Evolutionary conservation across 2,329 filamentous ascomycete species (phyloP), one percentile per base, ranked within the genome.

Genomic region (Iodosphaeria phyllophila): DNA sequence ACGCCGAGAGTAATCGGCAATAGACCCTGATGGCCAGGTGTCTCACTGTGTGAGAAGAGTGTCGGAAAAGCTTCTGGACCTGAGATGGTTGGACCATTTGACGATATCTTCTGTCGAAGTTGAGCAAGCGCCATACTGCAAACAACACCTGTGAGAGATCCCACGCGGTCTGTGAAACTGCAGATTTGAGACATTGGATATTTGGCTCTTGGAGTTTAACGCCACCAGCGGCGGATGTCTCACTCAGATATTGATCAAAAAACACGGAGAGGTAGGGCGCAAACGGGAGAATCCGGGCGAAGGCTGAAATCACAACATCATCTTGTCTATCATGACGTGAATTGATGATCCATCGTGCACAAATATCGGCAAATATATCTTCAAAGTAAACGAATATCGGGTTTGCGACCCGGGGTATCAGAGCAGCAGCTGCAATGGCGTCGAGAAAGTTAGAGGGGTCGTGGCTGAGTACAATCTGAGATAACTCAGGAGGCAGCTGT

Each of bases 11-110:
- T 29, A 82, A 68, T 33, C 80, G 59, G 41, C 75, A 83, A 35
- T 92, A 77, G 30, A 84, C 68, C 33, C 82, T 69, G 28, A 92
- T 64, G 9, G 83, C 75, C 31, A 95, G 58, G 47, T 84, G 92
- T 48, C 77, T 69, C 25, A 92, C 64, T 10, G 64, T 52, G 30
- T 50, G 54, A 35, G 62, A 58, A 23, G 50, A 40, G 43, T 74
- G 64, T 25, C 57, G 53, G 36, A 92, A 75, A 8, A 91, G 54
- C 16, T 50, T 50, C 48, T 83, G 72, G 21, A 92, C 58, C 33
- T 66, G 64, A 23, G 68, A 60, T 1, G 75, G 70, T 18, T 67
- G 66, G 17, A 83, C 60, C 37, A 70, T 56, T 30, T 52, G 54
- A 7, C 64, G 63, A 41, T 84, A 92, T 4, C 63, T 57, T 35